Evolutionary conservation across 202 grass and related monocot genomes (phyloP).

Genomic region (Zoysia matrella): DNA sequence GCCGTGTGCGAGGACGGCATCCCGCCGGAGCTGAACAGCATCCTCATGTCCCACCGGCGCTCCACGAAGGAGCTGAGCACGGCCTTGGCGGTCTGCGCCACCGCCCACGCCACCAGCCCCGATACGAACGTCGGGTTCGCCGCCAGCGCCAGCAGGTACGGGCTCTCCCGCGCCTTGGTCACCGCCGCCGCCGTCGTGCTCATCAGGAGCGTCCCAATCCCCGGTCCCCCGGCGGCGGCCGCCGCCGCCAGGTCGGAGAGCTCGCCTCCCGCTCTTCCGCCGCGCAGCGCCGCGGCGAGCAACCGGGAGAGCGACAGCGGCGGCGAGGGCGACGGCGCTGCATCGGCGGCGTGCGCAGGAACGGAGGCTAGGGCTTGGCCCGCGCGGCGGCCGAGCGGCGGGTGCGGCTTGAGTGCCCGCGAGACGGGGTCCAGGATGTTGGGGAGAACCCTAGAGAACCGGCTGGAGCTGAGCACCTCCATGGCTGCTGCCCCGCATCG

Average conservation of each 20-base stretch:
- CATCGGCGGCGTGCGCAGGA: constrained; percentile 4
- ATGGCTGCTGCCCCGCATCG: too few species aligned
- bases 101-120: constrained; percentile 76
- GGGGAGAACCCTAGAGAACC: constrained; percentile 56
- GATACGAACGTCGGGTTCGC: constrained; percentile 95
- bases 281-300: constrained; percentile 44
- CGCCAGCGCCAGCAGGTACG: constrained; percentile 73
- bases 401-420: neutral
- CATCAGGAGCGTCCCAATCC: constrained; percentile 88
- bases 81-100: constrained; percentile 76
- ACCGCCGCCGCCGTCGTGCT: constrained; percentile 89
- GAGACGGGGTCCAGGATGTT: constrained; percentile 17
- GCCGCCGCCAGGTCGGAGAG: constrained; percentile 39
- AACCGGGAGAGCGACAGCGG: constrained; percentile 34
- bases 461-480: too few species aligned
- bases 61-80: constrained; percentile 41
- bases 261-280: constrained; percentile 56
- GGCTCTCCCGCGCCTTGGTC: constrained; percentile 77
- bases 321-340: constrained; percentile 13
- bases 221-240: constrained; percentile 35
- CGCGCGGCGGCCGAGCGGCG: constrained; percentile 9
- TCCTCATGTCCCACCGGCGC: constrained; percentile 74
- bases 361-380: constrained; percentile 9
- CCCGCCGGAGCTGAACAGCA: constrained; percentile 87
- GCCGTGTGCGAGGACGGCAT: constrained; percentile 97